These are phyloP conservation scores for Colletotrichum eleusines DNA, from an alignment of 2,329 filamentous ascomycete species.

Conservation along the genomic window DNA sequence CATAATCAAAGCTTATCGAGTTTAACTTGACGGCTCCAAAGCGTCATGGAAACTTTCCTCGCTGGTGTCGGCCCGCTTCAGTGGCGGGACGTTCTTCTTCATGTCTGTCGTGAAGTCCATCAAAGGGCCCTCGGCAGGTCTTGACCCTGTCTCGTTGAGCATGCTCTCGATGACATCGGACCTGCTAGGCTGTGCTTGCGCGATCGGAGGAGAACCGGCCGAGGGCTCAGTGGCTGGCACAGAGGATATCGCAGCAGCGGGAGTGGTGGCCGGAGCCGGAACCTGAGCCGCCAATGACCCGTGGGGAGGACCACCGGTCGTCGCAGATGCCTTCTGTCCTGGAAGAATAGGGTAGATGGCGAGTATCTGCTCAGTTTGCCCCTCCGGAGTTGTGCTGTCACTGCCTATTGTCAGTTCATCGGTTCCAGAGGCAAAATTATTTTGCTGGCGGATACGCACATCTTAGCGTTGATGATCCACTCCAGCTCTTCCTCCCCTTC, in stretches of 20 bases:
- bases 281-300: conserved; percentile 33
- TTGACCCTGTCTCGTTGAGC: conserved; percentile 61
- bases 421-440: not conserved
- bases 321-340: conserved; percentile 73
- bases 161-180: conserved; percentile 57
- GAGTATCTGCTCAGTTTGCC: conserved; percentile 85
- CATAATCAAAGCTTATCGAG: not conserved
- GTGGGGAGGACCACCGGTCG: conserved; percentile 67
- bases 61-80: conserved; percentile 52
- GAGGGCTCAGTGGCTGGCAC: conserved; percentile 14
- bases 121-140: conserved; percentile 60
- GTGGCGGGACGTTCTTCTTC: conserved; percentile 52
- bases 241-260: conserved; percentile 26
- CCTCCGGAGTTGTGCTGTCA: conserved; percentile 73
- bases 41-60: conserved; percentile 57
- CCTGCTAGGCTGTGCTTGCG: conserved; percentile 18
- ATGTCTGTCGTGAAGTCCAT: conserved; percentile 69
- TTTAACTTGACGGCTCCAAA: conserved; percentile 45
- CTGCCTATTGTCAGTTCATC: conserved; percentile 52
- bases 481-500: conserved; percentile 91
- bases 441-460: conserved; percentile 67
- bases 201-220: not conserved
- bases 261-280: conserved; percentile 28
- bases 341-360: conserved; percentile 86
- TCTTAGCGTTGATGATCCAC: conserved; percentile 90